Evolutionary conservation across 352 stramenopile genomes (phyloP).

Genomic region (Thraustotheca clavata): DNA sequence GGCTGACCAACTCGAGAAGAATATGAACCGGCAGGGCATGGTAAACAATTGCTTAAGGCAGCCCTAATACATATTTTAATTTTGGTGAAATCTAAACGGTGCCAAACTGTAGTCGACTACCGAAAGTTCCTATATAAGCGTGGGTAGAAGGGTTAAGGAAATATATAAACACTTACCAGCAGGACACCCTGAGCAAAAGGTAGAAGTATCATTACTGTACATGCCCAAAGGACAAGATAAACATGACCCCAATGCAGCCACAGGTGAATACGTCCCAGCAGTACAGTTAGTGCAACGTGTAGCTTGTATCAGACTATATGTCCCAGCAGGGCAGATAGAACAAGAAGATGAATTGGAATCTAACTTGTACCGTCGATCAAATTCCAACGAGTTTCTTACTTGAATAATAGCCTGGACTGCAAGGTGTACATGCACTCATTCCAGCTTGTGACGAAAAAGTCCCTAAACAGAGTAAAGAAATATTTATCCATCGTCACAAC

Average conservation of each 20-base stretch:
- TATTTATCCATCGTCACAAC: neutral
- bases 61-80: neutral
- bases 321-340: conserved; percentile 31
- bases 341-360: conserved; percentile 33
- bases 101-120: neutral
- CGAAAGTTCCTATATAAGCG: neutral
- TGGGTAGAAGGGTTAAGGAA: neutral
- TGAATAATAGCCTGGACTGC: conserved; percentile 48
- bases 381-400: conserved; percentile 27
- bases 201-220: conserved; percentile 36
- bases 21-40: conserved; percentile 1
- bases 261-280: conserved; percentile 39
- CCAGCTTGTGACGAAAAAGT: neutral
- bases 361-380: conserved; percentile 31
- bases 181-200: conserved; percentile 35
- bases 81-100: neutral
- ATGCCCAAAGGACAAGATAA: conserved; percentile 48
- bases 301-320: conserved; percentile 34
- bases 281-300: conserved; percentile 33
- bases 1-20: neutral
- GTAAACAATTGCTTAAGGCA: neutral
- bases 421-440: conserved; percentile 37
- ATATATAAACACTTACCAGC: conserved; percentile 23
- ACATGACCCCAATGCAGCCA: conserved; percentile 31
- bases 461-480: neutral